A percentile compares a stretch with the other conserved stretches of the same genome.
phyloP scores from a whole-genome alignment of 768 basidiomycete genomes.

The Suillus luteus region DNA sequence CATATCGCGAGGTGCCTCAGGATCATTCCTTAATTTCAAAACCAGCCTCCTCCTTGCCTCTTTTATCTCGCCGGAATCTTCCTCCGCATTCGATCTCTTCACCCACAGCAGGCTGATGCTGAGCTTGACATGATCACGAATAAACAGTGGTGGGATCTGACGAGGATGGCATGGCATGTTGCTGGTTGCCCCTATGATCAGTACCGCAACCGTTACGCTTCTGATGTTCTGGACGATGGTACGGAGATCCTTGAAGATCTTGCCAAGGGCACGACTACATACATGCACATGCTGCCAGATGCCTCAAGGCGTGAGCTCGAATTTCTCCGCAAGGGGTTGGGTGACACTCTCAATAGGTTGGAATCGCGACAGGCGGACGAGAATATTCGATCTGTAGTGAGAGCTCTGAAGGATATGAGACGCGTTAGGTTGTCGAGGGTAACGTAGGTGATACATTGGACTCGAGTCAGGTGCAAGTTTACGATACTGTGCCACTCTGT shows the following conservation, averaged over 20 bases:
- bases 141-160: not conserved
- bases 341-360: not conserved
- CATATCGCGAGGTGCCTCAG: not conserved
- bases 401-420: too few species aligned
- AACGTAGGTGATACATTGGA: too few species aligned
- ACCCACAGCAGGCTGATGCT: not conserved
- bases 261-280: not conserved
- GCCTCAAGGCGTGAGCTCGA: not conserved
- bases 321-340: not conserved
- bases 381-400: too few species aligned
- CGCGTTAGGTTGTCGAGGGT: too few species aligned
- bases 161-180: not conserved
- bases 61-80: not conserved
- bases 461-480: too few species aligned
- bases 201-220: not conserved
- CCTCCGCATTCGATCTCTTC: not conserved
- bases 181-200: not conserved
- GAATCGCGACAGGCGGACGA: not conserved
- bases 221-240: not conserved
- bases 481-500: too few species aligned
- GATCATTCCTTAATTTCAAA: not conserved
- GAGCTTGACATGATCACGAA: not conserved
- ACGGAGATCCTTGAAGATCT: not conserved
- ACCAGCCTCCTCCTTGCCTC: not conserved
- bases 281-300: not conserved